Evolutionary conservation across 768 basidiomycete genomes (phyloP), one percentile per base, ranked within the genome.

Genomic region (Lyophyllum decastes): DNA sequence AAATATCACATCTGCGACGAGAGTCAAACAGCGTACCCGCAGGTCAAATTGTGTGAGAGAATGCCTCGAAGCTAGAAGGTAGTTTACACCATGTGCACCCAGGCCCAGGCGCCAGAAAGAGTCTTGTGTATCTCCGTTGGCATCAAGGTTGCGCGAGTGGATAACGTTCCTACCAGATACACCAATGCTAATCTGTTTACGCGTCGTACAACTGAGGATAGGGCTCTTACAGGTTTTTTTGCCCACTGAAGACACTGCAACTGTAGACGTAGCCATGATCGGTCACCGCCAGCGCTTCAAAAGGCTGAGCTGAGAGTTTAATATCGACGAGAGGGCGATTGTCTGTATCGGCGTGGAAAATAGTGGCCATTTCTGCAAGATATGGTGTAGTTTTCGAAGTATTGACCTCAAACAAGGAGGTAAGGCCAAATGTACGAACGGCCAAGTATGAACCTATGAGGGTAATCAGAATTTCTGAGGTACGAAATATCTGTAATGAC

Each of bases 51-150:
- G 73, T 34, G 64, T 66, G 38, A 87, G 68, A 17, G 54, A 58
- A 41, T 71, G 76, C n/a, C 67, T 73, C 0, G 84, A 86, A 21
- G 82, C 64, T 12, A 87, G 66, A 52, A 84, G 72, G 56, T 78
- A 82, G 17, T 73, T 70, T 14, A 78, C 68, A 12, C 61, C 63
- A 30, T 67, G 64, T 11, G 61, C 49, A 17, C 75, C 75, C 24
- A 72, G 54, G 44, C 77, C 78, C 34, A 89, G 66, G 41, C 82
- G 78, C 83, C 84, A 87, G 64, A 89, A 84, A 6, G 60, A 44
- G 49, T 80, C 74, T 19, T 59, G 55, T n/a, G n/a, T 43, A 46
- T 19, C 45, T 22, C 60, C 57, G 27, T 47, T 49, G 5, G 35
- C 35, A n/a, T 34, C 25, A 21, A 61, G 19, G 44, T 46, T n/a